Base-by-base conservation (phyloP, 2,329 filamentous ascomycete species). In the Sclerotinia minor region DNA sequence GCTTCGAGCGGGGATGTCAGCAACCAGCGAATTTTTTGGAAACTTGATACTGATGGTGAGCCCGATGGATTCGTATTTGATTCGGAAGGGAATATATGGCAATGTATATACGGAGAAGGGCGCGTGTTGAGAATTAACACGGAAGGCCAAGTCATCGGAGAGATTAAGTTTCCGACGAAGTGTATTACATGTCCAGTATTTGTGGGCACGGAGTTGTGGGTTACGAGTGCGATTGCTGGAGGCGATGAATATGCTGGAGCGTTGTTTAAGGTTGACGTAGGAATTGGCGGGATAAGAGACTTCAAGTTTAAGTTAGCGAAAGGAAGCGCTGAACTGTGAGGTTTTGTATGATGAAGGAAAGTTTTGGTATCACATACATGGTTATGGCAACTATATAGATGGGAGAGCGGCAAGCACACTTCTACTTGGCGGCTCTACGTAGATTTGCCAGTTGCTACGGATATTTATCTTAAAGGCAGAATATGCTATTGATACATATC, bases 31-130 rank as follows among this genome's bases (percentile, higher is more conserved):
- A 81, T 89, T 49, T 92, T 93, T 79, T 77, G 93, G 80, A 81
- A 84, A 67, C 87, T 93, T 76, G 83, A 85, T 5, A 85, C 85
- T 1, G 78, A 84, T 35, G 89, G 89, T 59, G 86, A 87, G 70
- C 92, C 92, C 0, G 94, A 97, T 78, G 94, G 94, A 2, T 94
- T 94, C 79, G 89, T 89, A 70, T 85, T 96, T 75, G 94, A 97
- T 76, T 85, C 84, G 54, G 87, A 96, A 66, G 93, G 92, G n/a
- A 89, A 90, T 80, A 83, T 97, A 75, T 97, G 94, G 94, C 89
- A 91, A 70, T 91, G 92, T 9, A 83, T 95, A n/a, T 95, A 92
- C 76, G 92, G 92, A 65, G 91, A 90, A 70, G 82, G 85, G 69
- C 85, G 87, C 69, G 91, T 97, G 32, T 80, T 96, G 72, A 87